Evolutionary conservation across 768 basidiomycete genomes (phyloP).

Genomic region (Xerocomellus dryophilus): DNA sequence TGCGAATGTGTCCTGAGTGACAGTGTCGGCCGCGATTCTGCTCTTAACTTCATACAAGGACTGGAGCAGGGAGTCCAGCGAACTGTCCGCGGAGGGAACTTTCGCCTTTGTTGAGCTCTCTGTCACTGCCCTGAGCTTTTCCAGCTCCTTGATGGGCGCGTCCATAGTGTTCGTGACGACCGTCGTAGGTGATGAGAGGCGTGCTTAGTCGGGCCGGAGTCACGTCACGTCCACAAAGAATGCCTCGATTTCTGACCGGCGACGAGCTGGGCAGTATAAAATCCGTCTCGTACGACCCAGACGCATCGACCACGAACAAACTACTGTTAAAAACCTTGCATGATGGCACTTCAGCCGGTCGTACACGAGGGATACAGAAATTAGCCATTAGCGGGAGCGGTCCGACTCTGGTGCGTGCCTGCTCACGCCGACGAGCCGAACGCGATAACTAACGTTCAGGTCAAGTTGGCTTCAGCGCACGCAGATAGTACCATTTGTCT

Average conservation of each 20-base stretch:
- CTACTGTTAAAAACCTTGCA: conserved; percentile 34
- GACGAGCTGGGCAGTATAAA: conserved; percentile 81
- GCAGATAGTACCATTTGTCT: conserved; percentile 55
- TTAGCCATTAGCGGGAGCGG: conserved; percentile 33
- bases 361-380: conserved; percentile 39
- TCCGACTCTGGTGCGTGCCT: conserved; percentile 39
- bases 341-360: conserved; percentile 33
- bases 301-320: conserved; percentile 33
- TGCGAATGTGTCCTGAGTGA: conserved; percentile 47
- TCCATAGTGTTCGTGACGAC: conserved; percentile 51
- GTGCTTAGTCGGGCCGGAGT: conserved; percentile 9
- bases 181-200: neutral
- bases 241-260: conserved; percentile 70
- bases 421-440: conserved; percentile 8
- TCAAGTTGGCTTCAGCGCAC: conserved; percentile 63
- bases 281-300: conserved; percentile 44
- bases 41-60: conserved; percentile 56
- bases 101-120: conserved; percentile 49
- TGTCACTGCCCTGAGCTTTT: conserved; percentile 67
- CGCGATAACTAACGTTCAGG: conserved; percentile 36
- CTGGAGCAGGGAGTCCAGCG: conserved; percentile 62
- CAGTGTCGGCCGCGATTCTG: conserved; percentile 45
- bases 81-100: conserved; percentile 50
- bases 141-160: conserved; percentile 70
- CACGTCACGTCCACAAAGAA: conserved; percentile 32